These are phyloP conservation scores for Carex littledalei DNA, from an alignment of 176 grass and related monocot species.

Conservation along the genomic window DNA sequence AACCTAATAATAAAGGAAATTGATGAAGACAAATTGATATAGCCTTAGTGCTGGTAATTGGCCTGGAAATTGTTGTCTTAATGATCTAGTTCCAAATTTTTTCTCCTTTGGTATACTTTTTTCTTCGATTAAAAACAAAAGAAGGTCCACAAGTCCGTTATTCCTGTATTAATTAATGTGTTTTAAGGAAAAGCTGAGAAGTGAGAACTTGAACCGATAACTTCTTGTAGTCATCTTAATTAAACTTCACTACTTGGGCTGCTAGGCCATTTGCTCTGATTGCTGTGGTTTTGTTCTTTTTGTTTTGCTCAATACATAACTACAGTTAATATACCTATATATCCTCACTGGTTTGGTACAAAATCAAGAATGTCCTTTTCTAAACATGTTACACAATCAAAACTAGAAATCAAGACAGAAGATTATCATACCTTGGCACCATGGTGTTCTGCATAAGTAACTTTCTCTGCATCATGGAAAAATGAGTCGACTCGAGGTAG, in stretches of 20 bases:
- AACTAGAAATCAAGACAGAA: background rate
- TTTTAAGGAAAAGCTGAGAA: background rate
- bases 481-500: constrained; percentile 40
- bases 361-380: background rate
- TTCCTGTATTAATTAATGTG: background rate
- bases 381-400: background rate
- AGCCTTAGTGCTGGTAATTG: background rate
- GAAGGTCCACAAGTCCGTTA: background rate
- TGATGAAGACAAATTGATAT: background rate
- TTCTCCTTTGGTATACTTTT: too few species aligned
- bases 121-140: background rate
- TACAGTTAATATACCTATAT: background rate
- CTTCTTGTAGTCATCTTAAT: background rate
- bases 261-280: background rate
- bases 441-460: constrained; percentile 23
- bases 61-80: background rate
- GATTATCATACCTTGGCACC: constrained; percentile 26
- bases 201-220: background rate
- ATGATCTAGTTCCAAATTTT: too few species aligned
- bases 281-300: background rate
- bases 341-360: background rate
- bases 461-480: constrained; percentile 45
- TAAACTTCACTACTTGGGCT: too few species aligned
- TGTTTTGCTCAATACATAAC: background rate
- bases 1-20: background rate